Evolutionary conservation across 148 eudicot genomes (phyloP), one percentile per base, ranked within the genome.

Genomic region (Simmondsia chinensis): DNA sequence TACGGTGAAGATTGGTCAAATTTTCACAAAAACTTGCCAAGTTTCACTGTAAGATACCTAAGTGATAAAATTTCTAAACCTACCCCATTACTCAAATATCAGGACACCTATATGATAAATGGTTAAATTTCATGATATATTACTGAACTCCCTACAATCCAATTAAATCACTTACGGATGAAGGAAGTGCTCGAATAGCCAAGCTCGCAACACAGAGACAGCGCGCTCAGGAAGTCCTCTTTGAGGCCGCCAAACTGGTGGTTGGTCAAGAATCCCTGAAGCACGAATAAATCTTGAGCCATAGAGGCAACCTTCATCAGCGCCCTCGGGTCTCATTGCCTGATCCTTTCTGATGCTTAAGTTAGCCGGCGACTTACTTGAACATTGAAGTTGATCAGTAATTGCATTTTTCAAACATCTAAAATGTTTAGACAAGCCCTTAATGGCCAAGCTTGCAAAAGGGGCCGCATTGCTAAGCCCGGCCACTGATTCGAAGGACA

Each of bases 141-240:
- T n/a, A n/a, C n/a, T n/a, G n/a, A n/a, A n/a, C n/a, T n/a, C n/a
- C n/a, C n/a, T n/a, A n/a, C n/a, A 39, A 39, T 9, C 25, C 7
- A 20, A 10, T 12, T 27, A 21, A 21, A 50, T 20, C 5, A 46
- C 59, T 43, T 71, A 82, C 94, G 94, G 94, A 50, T 83, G 94
- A 25, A 83, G 82, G 33, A 83, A 83, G 52, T 83, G 94, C 21
- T 83, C 87, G 39, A 83, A 83, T 17, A 83, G 60, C 94, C 94
- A 83, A 43, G 94, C 77, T 0, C 94, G 65, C 11, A 83, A 52
- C 23, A 83, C 49, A 0, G 86, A 69, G 49, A 83, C 94, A 27
- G 87, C 74, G 39, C 71, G 61, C 41, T 83, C 87, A 9, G 94
- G 94, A 16, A 83, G 60, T 9, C 94, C 94, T 44, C 94, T 59